These are phyloP conservation scores for Sordariomycetes sp. DNA, from an alignment of 2,329 filamentous ascomycete species.

Conservation along the genomic window DNA sequence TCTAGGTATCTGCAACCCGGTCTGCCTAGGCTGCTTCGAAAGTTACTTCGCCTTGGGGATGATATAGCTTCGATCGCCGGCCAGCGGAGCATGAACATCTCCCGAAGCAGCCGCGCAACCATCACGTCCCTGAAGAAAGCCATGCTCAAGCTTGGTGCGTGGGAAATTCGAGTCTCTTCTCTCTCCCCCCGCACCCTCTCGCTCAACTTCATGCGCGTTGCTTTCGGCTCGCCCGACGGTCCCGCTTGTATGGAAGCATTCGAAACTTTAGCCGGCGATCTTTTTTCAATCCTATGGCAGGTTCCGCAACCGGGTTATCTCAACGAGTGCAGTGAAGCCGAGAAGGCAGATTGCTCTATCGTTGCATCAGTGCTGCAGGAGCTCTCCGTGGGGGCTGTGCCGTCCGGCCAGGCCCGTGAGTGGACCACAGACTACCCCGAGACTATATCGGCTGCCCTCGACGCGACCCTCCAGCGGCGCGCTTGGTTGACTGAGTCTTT, in stretches of 20 bases:
- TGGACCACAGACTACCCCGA: constrained; percentile 38
- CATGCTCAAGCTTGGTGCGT: constrained; percentile 41
- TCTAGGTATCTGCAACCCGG: constrained; percentile 43
- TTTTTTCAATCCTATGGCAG: constrained; percentile 10
- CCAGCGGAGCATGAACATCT: constrained; percentile 56
- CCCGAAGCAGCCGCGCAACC: constrained; percentile 46
- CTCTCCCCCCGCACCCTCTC: constrained; percentile 52
- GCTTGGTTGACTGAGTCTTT: constrained; percentile 22
- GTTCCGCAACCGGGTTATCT: neutral
- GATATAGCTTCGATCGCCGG: constrained; percentile 49
- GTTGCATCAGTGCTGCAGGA: constrained; percentile 38
- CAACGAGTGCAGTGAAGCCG: constrained; percentile 5
- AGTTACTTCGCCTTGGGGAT: constrained; percentile 35
- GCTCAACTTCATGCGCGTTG: constrained; percentile 19
- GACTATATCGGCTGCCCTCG: constrained; percentile 33
- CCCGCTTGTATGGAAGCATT: constrained; percentile 6
- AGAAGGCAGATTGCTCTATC: constrained; percentile 9
- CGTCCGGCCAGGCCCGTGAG: constrained; percentile 22
- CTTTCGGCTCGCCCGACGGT: constrained; percentile 6
- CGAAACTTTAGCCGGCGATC: constrained; percentile 7
- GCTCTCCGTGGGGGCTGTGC: constrained; percentile 33
- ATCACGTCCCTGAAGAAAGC: constrained; percentile 39
- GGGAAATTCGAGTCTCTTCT: constrained; percentile 37
- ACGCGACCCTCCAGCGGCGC: constrained; percentile 20
- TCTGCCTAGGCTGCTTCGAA: constrained; percentile 38